Evolutionary conservation across 2,329 filamentous ascomycete genomes (phyloP).

Genomic region (Botryotinia globosa): DNA sequence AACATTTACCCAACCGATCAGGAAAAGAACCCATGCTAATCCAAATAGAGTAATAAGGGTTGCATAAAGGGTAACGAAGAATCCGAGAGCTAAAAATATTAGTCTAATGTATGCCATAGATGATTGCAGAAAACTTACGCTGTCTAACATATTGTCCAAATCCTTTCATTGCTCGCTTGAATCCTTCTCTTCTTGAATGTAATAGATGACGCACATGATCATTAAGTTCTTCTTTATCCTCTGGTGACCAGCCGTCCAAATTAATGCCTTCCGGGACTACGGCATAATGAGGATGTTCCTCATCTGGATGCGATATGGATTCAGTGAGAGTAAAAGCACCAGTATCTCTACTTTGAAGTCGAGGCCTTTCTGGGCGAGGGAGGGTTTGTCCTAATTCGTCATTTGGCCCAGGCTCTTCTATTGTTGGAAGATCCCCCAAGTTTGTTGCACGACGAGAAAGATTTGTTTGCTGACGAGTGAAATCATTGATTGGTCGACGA

Average conservation of each 20-base stretch:
- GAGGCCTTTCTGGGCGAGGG: neutral
- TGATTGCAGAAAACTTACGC: conserved; percentile 47
- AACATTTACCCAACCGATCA: conserved; percentile 87
- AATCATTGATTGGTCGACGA: conserved; percentile 37
- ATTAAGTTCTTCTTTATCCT: conserved; percentile 74
- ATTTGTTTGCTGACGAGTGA: conserved; percentile 11
- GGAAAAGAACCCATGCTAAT: conserved; percentile 83
- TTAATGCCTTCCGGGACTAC: conserved; percentile 72
- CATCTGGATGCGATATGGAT: conserved; percentile 65
- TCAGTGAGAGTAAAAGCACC: conserved; percentile 45
- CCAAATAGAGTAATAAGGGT: conserved; percentile 81
- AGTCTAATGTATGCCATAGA: conserved; percentile 21
- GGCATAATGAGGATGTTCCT: conserved; percentile 63
- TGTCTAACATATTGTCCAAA: conserved; percentile 76
- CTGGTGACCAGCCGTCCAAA: conserved; percentile 70
- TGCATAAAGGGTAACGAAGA: conserved; percentile 81
- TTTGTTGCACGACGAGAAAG: conserved; percentile 13
- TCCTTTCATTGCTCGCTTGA: conserved; percentile 75
- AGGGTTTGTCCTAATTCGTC: conserved; percentile 6
- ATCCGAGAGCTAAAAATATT: conserved; percentile 60
- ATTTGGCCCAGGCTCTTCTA: conserved; percentile 21
- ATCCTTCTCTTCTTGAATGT: conserved; percentile 74
- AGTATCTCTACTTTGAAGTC: conserved; percentile 27
- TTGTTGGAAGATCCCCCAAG: conserved; percentile 14
- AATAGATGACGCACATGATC: conserved; percentile 85